Evolutionary conservation across 2,329 filamentous ascomycete genomes (phyloP), one percentile per base, ranked within the genome.

Genomic region (Penicillium griseofulvum): DNA sequence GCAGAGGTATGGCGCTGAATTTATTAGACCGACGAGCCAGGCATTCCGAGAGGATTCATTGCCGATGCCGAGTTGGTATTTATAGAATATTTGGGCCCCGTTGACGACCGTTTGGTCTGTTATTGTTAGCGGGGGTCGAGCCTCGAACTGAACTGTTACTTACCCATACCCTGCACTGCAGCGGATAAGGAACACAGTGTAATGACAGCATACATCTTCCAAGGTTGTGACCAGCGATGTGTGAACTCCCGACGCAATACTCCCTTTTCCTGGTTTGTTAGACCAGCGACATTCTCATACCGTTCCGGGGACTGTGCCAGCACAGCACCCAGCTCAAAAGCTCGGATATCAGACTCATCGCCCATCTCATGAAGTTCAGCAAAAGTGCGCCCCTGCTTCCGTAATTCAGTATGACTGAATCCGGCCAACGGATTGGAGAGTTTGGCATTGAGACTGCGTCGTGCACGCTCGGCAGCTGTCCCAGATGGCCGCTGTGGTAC

Each of bases 181-280:
- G 87, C 87, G 41, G 82, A 87, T 19, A 84, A 78, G n/a, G 84
- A 87, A 64, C 85, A 88, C 34, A 87, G 77, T 56, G 85, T 67
- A 59, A 90, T 84, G 8, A 89, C 80, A 49, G 85, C 77, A 69
- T 88, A 89, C 46, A 90, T 78, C 68, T 83, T 81, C 59, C 69
- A 76, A 0, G 87, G 87, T 63, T 91, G 87, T 6, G 80, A 82
- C 88, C 88, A 91, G 57, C 84, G 85, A 65, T 88, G 80, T 1
- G 80, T 81, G 38, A 82, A 79, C 66, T 91, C 88, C 17, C 80
- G 77, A 11, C 80, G 76, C 37, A 91, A 72, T 5, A 83, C 76
- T 2, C 77, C 72, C 38, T 78, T 78, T 67, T 91, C 88, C 11
- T 82, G 77, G 0, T 79, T 75, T 0, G 79, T 85, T 46, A 89